Evolutionary conservation across 164 flowering plant species (phyloP), one percentile per base, ranked within the genome.

Genomic region (Umbellularia californica): DNA sequence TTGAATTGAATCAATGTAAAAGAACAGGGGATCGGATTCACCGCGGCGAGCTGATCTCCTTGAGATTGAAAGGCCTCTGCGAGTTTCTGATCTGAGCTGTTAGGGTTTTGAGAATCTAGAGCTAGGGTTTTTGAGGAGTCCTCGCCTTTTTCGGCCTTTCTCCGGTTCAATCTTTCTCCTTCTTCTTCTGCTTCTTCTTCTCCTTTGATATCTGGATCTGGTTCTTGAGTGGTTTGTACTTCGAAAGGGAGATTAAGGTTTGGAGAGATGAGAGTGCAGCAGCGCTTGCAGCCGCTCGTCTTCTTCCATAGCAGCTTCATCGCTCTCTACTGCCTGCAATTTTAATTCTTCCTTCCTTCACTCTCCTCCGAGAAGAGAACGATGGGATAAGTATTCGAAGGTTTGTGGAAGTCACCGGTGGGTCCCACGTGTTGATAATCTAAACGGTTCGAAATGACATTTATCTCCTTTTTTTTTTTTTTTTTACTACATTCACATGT

Each of bases 1-100:
- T 25, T 25, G 13, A 28, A 65, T 15, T 28, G 15, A 41, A 41
- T 41, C n/a, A 15, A 28, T 33, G 2, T 28, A 17, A 4, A 30
- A n/a, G 20, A 28, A 20, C 9, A 20, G 47, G 50, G 50, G n/a
- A 41, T 7, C 11, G 30, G 23, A 24, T 1, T 12, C 74, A 89
- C 90, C 90, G 85, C 88, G 28, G 93, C 93, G 25, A 87, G 85
- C 78, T 82, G 82, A 75, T 85, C 75, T 22, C 93, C 93, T 75
- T 85, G 81, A 20, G 80, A 58, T 73, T 77, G 85, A 76, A 89
- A 89, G 22, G 82, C 66, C 23, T 81, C 75, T 3, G 88, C 86
- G 23, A 89, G 87, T 24, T 75, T 68, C 58, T 55, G 22, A 4
- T 70, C 69, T 6, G 70, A 73, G 27, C 70, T 50, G 68, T 70